These are phyloP conservation scores for Physcomitrellopsis africana DNA, from an alignment of 225 moss, liverwort and hornwort genomes.

Conservation along the genomic window DNA sequence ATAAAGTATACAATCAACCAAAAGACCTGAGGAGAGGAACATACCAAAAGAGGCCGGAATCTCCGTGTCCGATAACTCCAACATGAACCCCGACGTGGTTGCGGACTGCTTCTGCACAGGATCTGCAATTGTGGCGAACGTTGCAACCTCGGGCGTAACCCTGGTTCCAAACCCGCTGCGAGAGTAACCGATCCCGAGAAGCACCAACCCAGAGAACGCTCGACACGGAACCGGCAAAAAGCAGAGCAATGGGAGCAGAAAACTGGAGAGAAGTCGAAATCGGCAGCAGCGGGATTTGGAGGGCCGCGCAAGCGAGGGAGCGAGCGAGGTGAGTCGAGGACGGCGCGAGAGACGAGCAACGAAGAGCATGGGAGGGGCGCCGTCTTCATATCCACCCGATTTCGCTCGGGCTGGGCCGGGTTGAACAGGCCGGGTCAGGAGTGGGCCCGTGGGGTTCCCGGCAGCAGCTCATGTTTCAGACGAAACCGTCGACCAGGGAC, in stretches of 20 bases:
- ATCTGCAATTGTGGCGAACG: conserved; percentile 21
- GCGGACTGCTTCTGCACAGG: conserved; percentile 11
- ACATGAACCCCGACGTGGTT: conserved; percentile 30
- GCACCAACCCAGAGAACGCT: no score
- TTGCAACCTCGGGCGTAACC: conserved; percentile 15
- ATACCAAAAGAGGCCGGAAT: conserved; percentile 35
- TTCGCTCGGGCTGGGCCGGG: neutral
- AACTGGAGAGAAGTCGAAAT: neutral
- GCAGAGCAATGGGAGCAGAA: neutral
- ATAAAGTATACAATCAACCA: neutral
- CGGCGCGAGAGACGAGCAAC: neutral
- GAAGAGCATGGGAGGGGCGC: neutral
- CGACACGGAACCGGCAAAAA: neutral
- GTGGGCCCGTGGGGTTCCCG: neutral
- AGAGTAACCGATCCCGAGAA: neutral
- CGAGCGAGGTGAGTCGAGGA: neutral
- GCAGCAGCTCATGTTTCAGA: neutral
- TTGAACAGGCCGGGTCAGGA: neutral
- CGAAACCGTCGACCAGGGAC: neutral
- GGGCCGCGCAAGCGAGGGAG: no score
- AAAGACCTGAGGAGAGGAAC: neutral
- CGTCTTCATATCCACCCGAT: no score
- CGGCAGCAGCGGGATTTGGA: neutral
- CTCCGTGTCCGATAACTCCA: conserved; percentile 32
- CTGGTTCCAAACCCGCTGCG: neutral